A percentile compares a stretch with the other conserved stretches of the same genome.
These are phyloP conservation scores for Oropetium thomaeum DNA, from an alignment of 176 grass and related monocot species.

Conservation along the genomic window DNA sequence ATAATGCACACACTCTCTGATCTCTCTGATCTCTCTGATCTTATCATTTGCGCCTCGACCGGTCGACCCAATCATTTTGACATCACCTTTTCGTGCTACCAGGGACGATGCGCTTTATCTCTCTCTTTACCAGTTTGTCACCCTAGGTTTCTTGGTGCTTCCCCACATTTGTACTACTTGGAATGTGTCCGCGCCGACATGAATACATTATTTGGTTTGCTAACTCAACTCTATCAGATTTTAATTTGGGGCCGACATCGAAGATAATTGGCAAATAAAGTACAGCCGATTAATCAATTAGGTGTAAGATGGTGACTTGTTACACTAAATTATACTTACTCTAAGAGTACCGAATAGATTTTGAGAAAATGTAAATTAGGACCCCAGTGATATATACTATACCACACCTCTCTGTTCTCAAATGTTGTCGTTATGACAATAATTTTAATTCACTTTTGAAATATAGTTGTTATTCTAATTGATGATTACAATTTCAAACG, in stretches of 20 bases:
- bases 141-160: conserved; percentile 33
- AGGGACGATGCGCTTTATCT: conserved; percentile 26
- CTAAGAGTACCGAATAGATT: neutral
- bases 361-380: neutral
- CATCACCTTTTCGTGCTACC: conserved; percentile 42
- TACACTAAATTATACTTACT: too few relatives aligned
- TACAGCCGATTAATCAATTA: neutral
- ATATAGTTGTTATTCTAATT: too few relatives aligned
- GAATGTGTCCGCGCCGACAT: conserved; percentile 9
- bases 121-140: conserved; percentile 44
- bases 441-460: too few relatives aligned
- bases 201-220: neutral
- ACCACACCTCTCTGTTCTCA: too few relatives aligned
- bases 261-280: neutral
- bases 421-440: too few relatives aligned
- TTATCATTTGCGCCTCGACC: conserved; percentile 52
- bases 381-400: too few relatives aligned
- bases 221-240: neutral
- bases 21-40: conserved; percentile 25
- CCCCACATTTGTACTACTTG: neutral
- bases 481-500: too few relatives aligned
- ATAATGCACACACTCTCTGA: conserved; percentile 23
- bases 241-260: neutral
- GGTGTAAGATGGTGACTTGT: too few relatives aligned
- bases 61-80: conserved; percentile 48